Conservation (phyloP, 2,329 filamentous ascomycete genomes). For the Emericellopsis atlantica region DNA sequence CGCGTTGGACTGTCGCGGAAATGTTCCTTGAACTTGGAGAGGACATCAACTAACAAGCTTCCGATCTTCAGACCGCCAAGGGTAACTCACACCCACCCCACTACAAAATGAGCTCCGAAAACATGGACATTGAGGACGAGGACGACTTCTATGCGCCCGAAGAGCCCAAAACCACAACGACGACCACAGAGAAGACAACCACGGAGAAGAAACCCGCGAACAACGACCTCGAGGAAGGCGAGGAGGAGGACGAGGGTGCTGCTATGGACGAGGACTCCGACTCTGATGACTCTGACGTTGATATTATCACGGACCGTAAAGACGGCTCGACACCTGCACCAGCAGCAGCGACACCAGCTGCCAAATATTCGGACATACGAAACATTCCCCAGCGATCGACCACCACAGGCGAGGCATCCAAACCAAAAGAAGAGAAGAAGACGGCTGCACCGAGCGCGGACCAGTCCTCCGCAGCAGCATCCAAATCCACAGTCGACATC, state of each 20-base stretch:
- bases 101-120: background rate
- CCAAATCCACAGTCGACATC: constrained; percentile 76
- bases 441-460: constrained; percentile 30
- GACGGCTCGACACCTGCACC: constrained; percentile 49
- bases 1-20: too few species aligned
- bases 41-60: too few species aligned
- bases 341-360: constrained; percentile 39
- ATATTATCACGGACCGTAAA: constrained; percentile 56
- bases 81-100: background rate
- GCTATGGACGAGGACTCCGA: constrained; percentile 49
- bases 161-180: constrained; percentile 29
- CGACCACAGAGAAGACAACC: background rate
- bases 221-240: constrained; percentile 50
- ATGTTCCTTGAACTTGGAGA: too few species aligned
- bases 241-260: constrained; percentile 49
- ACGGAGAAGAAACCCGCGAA: constrained; percentile 15
- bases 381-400: constrained; percentile 51
- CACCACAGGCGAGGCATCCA: constrained; percentile 28
- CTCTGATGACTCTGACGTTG: constrained; percentile 45
- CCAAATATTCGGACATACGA: constrained; percentile 51
- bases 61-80: too few species aligned
- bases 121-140: constrained; percentile 56
- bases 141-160: constrained; percentile 56
- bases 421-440: constrained; percentile 22
- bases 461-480: constrained; percentile 49